Evolutionary conservation across 2,329 filamentous ascomycete genomes (phyloP).

Genomic region (Alternaria tenuissima): DNA sequence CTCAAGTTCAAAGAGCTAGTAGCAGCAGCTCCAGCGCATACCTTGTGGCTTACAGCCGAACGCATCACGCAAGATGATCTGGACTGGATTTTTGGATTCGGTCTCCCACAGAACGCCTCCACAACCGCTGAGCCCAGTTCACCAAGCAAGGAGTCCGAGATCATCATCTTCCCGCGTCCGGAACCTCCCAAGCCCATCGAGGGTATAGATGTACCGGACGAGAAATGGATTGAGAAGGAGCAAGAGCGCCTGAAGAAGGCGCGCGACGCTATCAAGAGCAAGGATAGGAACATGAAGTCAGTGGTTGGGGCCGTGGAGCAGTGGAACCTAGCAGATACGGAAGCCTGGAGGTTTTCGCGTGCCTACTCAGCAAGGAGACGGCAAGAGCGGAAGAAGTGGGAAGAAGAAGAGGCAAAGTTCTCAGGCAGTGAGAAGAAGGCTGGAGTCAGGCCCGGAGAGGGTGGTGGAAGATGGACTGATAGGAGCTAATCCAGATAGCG

Average conservation of each 20-base stretch:
- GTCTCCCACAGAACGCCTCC: constrained; percentile 68
- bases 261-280: constrained; percentile 51
- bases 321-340: constrained; percentile 72
- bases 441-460: constrained; percentile 57
- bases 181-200: constrained; percentile 57
- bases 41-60: constrained; percentile 84
- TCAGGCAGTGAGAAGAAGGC: constrained; percentile 64
- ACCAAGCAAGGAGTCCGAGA: constrained; percentile 66
- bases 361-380: constrained; percentile 70
- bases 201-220: constrained; percentile 59
- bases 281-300: constrained; percentile 37
- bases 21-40: constrained; percentile 69
- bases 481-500: constrained; percentile 5
- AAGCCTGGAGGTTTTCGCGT: constrained; percentile 78
- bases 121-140: constrained; percentile 64
- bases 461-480: constrained; percentile 49
- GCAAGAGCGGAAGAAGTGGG: constrained; percentile 73
- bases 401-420: constrained; percentile 72
- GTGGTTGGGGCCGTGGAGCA: constrained; percentile 56
- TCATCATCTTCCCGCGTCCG: constrained; percentile 55
- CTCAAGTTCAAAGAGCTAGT: constrained; percentile 83
- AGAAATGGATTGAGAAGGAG: constrained; percentile 65
- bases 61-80: constrained; percentile 70
- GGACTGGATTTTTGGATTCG: constrained; percentile 90
- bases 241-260: constrained; percentile 64